These are phyloP conservation scores for Nymphaea thermarum DNA, from an alignment of 164 flowering plant genomes.

Conservation along the genomic window DNA sequence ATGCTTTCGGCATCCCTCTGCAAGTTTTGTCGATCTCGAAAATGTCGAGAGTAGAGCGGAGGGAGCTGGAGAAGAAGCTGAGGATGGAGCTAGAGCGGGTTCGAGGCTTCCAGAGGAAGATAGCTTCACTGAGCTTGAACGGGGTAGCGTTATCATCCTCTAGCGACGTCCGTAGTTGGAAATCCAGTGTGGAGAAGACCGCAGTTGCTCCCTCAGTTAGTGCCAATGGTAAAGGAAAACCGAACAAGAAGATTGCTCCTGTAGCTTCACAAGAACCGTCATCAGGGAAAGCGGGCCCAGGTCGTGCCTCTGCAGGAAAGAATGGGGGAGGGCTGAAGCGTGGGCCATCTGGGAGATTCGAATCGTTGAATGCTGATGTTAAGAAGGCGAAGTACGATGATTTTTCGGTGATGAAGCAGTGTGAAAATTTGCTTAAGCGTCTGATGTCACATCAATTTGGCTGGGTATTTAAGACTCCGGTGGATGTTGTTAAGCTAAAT, in stretches of 20 bases:
- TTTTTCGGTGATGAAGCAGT: slow-evolving; percentile 41
- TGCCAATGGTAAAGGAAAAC: not conserved
- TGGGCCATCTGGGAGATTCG: slow-evolving; percentile 16
- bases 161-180: slow-evolving; percentile 36
- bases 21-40: slow-evolving; percentile 49
- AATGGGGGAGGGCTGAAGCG: slow-evolving; percentile 13
- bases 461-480: slow-evolving; percentile 60
- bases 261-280: not conserved
- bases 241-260: not conserved
- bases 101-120: slow-evolving; percentile 30
- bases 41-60: slow-evolving; percentile 49
- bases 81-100: slow-evolving; percentile 63
- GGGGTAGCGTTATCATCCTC: slow-evolving; percentile 16
- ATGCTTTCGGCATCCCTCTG: slow-evolving; percentile 41
- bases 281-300: not conserved
- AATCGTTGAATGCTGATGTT: slow-evolving; percentile 9
- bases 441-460: slow-evolving; percentile 48
- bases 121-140: slow-evolving; percentile 9
- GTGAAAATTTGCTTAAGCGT: slow-evolving; percentile 39
- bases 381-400: not conserved
- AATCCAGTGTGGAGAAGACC: slow-evolving; percentile 17
- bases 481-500: slow-evolving; percentile 54
- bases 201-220: not conserved
- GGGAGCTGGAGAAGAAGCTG: slow-evolving; percentile 38
- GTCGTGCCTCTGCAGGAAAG: not conserved